Conservation (phyloP, 139 green algal species). For the Chlorella sorokiniana region DNA sequence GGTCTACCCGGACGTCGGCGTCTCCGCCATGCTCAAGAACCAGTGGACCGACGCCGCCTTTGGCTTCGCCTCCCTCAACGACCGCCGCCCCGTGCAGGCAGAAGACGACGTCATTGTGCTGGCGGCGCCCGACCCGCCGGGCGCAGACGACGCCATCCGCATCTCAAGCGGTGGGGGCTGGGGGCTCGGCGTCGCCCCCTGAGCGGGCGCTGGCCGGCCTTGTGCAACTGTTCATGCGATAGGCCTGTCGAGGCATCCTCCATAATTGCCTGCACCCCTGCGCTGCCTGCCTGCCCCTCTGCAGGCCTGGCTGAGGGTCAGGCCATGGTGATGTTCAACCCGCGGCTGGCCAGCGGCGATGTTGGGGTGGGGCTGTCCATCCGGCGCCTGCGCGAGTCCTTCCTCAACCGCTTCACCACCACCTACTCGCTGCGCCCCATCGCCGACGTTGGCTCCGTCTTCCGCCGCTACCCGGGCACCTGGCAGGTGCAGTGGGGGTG, state of each 20-base stretch:
- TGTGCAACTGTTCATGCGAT: too few relatives aligned
- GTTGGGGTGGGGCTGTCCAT: constrained; percentile 93
- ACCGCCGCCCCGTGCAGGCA: constrained; percentile 56
- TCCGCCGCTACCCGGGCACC: constrained; percentile 74
- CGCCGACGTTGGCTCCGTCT: constrained; percentile 67
- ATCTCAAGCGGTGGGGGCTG: constrained; percentile 6
- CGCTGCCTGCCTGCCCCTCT: neutral
- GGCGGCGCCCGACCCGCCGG: constrained; percentile 77
- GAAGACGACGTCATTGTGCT: constrained; percentile 87
- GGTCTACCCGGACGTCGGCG: constrained; percentile 60
- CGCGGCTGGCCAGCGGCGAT: constrained; percentile 87
- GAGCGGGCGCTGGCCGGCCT: neutral
- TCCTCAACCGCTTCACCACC: constrained; percentile 81
- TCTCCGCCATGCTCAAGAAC: constrained; percentile 90
- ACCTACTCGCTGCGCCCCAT: constrained; percentile 92
- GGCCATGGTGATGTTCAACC: constrained; percentile 91
- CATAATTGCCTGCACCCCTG: neutral
- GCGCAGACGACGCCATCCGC: constrained; percentile 32
- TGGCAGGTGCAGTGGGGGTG: constrained; percentile 66
- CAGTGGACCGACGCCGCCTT: constrained; percentile 73
- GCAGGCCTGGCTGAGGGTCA: constrained; percentile 26
- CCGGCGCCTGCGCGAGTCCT: constrained; percentile 77
- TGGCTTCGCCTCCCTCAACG: constrained; percentile 73
- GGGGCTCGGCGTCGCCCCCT: neutral
- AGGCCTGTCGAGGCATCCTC: too few relatives aligned